Evolutionary conservation across 306 rosid species (phyloP).

Genomic region (Gastrolobium villosum): DNA sequence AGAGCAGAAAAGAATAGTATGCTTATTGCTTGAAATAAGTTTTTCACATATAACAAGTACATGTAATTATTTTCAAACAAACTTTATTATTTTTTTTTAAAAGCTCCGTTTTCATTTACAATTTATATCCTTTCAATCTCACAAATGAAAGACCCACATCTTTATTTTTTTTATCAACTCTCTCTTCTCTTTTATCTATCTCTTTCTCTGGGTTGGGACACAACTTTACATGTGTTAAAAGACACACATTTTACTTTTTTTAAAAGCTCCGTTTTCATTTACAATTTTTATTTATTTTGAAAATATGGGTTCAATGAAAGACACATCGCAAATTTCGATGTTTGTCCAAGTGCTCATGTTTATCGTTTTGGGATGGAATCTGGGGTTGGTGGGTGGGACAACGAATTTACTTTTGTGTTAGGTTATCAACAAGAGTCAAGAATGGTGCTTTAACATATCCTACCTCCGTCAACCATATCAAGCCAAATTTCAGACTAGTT

Average conservation of each 20-base stretch:
- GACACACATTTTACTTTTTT: no score
- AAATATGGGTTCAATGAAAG: not conserved
- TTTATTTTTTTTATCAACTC: no score
- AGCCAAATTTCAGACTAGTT: not conserved
- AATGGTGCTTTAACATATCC: not conserved
- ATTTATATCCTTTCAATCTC: no score
- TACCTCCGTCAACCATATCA: not conserved
- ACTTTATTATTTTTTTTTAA: not conserved
- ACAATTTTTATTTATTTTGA: not conserved
- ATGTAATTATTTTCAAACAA: not conserved
- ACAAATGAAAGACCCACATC: no score
- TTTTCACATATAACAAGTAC: not conserved
- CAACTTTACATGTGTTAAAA: no score
- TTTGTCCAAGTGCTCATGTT: conserved; percentile 7
- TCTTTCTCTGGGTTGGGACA: no score
- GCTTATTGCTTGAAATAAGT: not conserved
- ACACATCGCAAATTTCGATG: not conserved
- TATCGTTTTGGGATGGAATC: not conserved
- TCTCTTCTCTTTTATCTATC: no score
- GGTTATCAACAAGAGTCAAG: conserved; percentile 2
- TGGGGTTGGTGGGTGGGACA: conserved; percentile 13
- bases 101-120: not conserved
- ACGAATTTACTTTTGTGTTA: not conserved
- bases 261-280: not conserved
- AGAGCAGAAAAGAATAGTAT: not conserved